These are phyloP conservation scores for Stramenopiles sp. DNA, from an alignment of 352 stramenopile genomes.

Conservation along the genomic window DNA sequence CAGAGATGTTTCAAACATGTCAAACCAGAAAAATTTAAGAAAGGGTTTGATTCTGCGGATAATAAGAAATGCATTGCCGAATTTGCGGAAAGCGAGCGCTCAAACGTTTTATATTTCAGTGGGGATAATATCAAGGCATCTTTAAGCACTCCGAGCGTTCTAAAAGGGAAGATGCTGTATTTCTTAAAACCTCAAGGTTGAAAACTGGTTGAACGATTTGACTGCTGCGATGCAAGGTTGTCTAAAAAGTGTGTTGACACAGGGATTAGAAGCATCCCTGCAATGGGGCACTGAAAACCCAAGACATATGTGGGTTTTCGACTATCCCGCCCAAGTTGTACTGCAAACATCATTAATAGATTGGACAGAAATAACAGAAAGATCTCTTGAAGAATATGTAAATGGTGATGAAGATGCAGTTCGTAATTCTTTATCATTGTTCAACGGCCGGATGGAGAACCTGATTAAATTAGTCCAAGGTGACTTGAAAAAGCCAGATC, in stretches of 20 bases:
- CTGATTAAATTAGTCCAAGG: constrained; percentile 72
- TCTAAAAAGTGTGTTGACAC: constrained; percentile 57
- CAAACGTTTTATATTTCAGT: constrained; percentile 12
- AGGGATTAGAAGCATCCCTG: constrained; percentile 51
- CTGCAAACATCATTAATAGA: constrained; percentile 67
- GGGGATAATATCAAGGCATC: constrained; percentile 31
- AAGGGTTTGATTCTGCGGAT: not conserved
- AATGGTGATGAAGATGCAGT: constrained; percentile 61
- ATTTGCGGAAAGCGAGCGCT: too few relatives aligned
- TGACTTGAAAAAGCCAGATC: constrained; percentile 52
- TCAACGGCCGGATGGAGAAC: constrained; percentile 57
- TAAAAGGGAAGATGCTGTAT: constrained; percentile 50
- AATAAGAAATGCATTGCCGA: constrained; percentile 42
- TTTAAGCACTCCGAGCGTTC: constrained; percentile 51
- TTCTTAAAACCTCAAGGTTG: too few relatives aligned
- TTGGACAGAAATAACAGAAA: constrained; percentile 88
- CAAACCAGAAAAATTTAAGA: not conserved
- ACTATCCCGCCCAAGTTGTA: constrained; percentile 74
- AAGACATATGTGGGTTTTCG: constrained; percentile 87
- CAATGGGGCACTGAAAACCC: constrained; percentile 86
- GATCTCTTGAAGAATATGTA: constrained; percentile 58
- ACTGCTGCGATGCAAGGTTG: constrained; percentile 56
- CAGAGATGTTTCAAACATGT: not conserved
- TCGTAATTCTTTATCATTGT: constrained; percentile 49
- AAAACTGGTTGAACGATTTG: constrained; percentile 56